Evolutionary conservation across 352 stramenopile genomes (phyloP).

Genomic region (Pythium grandisporangium): DNA sequence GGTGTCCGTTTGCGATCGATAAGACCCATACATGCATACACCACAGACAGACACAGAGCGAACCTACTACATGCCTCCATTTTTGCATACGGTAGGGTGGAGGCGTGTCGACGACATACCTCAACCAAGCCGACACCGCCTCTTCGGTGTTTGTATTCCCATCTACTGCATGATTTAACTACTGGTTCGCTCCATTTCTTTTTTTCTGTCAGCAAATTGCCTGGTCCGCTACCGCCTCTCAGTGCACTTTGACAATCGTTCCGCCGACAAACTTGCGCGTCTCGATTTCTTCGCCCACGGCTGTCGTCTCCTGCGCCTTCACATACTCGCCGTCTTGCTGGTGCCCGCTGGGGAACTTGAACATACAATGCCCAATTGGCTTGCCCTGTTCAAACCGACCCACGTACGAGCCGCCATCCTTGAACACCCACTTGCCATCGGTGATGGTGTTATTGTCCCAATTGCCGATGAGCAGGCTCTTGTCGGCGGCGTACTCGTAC

Average conservation of each 20-base stretch:
- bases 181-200: too few relatives aligned
- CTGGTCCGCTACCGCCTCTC: constrained; percentile 5
- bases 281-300: constrained; percentile 33
- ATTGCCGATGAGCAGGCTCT: constrained; percentile 76
- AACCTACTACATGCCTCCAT: too few relatives aligned
- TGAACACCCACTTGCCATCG: constrained; percentile 89
- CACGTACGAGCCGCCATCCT: constrained; percentile 76
- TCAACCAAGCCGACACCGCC: too few relatives aligned
- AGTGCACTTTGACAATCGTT: constrained; percentile 60
- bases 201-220: too few relatives aligned
- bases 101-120: too few relatives aligned
- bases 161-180: too few relatives aligned
- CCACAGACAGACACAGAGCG: too few relatives aligned
- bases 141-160: too few relatives aligned
- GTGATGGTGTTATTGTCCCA: constrained; percentile 84
- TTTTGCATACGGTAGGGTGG: too few relatives aligned
- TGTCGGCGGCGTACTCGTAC: constrained; percentile 83
- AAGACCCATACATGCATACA: too few relatives aligned
- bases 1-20: too few relatives aligned
- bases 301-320: constrained; percentile 34
- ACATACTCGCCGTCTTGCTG: constrained; percentile 82
- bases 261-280: constrained; percentile 66
- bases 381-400: constrained; percentile 80
- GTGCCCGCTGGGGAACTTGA: constrained; percentile 82
- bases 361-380: constrained; percentile 81